Base-by-base conservation (phyloP, 2,329 filamentous ascomycete species). In the Penicillium paneum region DNA sequence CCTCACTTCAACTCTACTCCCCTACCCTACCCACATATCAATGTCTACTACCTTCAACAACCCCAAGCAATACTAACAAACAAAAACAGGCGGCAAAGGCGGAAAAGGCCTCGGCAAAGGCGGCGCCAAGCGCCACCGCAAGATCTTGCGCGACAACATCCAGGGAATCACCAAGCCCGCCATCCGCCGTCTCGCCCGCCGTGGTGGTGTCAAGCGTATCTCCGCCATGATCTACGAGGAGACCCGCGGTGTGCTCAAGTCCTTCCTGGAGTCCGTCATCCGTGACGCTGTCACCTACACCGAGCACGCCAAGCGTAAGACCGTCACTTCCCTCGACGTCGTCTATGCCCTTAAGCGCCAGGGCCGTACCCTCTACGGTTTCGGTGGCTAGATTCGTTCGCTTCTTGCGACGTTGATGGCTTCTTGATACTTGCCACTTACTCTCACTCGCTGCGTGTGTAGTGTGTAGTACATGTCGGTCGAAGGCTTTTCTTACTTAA, bases 121-220 rank as follows among this genome's bases (percentile, higher is more conserved):
- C 64, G 93, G 93, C 79, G 93, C 93, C 80, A 97, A 97, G 89
- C 93, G 93, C 80, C 93, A 97, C 82, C 88, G 93, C 73, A 97
- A 97, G 90, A 97, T 97, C 85, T 84, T 97, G 79, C 91, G 93
- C 80, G 93, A 97, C 89, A 97, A 97, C 89, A 97, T 97, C 76
- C 92, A 97, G 83, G 92, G 92, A 81, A 97, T 97, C 76, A 97
- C 92, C 75, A 97, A 97, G 89, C 93, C 92, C 70, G 92, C 92
- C 69, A 97, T 97, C 80, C 89, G 92, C 71, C 92, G 93, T 95
- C 92, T 97, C 75, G 92, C 92, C 63, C 92, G 92, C 81, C 92
- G 92, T 95, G 92, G 93, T 77, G 92, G 92, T 92, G 92, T 97
- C 85, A 97, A 97, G 90, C 92, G 92, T 96, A 97, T 97, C 74